phyloP scores from a whole-genome alignment of 495 filamentous ascomycete genomes.

The Penicillium antarcticum region DNA sequence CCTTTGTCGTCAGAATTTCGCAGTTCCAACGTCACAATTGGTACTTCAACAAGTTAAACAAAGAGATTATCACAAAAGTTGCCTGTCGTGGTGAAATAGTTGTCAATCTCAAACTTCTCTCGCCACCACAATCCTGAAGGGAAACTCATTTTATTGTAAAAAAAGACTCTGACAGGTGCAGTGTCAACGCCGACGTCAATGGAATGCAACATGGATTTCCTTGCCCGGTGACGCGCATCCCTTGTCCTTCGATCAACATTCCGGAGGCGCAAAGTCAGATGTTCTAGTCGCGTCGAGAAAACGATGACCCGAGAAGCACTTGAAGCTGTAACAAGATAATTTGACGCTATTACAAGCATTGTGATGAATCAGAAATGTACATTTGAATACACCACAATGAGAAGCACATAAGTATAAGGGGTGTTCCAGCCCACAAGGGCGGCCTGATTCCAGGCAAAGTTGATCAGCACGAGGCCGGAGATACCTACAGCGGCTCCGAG shows the following conservation, averaged over 20 bases:
- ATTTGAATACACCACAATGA: slow-evolving; percentile 55
- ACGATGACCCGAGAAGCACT: no score
- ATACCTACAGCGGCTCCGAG: slow-evolving; percentile 50
- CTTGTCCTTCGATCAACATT: slow-evolving; percentile 6
- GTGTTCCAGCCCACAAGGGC: slow-evolving; percentile 55
- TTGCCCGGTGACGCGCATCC: slow-evolving; percentile 5
- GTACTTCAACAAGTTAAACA: no score
- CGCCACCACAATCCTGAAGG: no score
- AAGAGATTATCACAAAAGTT: not conserved
- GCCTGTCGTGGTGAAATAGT: no score
- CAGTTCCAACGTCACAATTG: no score
- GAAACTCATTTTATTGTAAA: no score
- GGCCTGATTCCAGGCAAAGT: slow-evolving; percentile 61
- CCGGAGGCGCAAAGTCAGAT: no score
- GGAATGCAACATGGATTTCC: slow-evolving; percentile 8
- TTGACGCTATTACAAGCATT: no score
- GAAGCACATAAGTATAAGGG: slow-evolving; percentile 50
- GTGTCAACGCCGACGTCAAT: slow-evolving; percentile 10
- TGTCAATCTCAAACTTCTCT: no score
- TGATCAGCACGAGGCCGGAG: slow-evolving; percentile 53
- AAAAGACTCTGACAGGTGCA: not conserved
- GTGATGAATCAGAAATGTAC: no score
- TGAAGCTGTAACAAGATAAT: no score
- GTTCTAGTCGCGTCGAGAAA: not conserved
- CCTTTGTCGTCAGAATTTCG: no score